Conservation (phyloP, 2,329 filamentous ascomycete species). For the Lasiodiplodia citricola region DNA sequence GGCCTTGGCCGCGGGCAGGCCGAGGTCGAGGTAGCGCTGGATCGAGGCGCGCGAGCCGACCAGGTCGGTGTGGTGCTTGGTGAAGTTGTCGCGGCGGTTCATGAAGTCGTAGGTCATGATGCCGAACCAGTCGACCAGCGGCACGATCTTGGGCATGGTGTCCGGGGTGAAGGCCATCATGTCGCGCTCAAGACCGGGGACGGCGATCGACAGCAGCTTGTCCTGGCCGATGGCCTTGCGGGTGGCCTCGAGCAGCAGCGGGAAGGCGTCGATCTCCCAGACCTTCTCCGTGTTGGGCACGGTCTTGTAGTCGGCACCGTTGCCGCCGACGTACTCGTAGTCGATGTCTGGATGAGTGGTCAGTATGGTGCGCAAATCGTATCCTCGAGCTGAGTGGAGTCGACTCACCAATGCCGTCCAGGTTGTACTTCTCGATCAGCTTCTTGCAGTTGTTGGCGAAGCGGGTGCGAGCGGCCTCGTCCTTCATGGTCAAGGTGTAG, state of each 20-base stretch:
- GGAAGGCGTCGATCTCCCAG: constrained; percentile 67
- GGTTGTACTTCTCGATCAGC: constrained; percentile 66
- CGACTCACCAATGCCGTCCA: constrained; percentile 66
- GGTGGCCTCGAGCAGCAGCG: constrained; percentile 64
- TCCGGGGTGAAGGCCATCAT: constrained; percentile 70
- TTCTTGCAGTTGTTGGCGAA: constrained; percentile 69
- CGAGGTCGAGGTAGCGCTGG: constrained; percentile 64
- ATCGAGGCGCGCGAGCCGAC: constrained; percentile 60
- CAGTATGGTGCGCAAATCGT: neutral
- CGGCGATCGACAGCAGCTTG: constrained; percentile 70
- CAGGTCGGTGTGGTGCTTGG: constrained; percentile 70
- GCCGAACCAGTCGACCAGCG: constrained; percentile 69
- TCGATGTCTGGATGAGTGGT: constrained; percentile 60
- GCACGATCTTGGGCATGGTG: constrained; percentile 64
- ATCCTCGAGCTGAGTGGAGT: neutral
- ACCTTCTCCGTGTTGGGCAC: constrained; percentile 62
- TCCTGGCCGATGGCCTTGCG: constrained; percentile 61
- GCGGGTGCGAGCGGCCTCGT: constrained; percentile 53
- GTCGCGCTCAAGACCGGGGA: constrained; percentile 66
- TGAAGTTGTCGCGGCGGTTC: constrained; percentile 69
- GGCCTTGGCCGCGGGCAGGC: constrained; percentile 60
- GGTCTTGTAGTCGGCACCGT: constrained; percentile 71
- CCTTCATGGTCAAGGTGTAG: constrained; percentile 12
- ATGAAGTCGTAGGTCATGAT: constrained; percentile 76
- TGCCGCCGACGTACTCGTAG: constrained; percentile 69